Conservation (phyloP, 139 green algal species). For the Picochlorum sp. region DNA sequence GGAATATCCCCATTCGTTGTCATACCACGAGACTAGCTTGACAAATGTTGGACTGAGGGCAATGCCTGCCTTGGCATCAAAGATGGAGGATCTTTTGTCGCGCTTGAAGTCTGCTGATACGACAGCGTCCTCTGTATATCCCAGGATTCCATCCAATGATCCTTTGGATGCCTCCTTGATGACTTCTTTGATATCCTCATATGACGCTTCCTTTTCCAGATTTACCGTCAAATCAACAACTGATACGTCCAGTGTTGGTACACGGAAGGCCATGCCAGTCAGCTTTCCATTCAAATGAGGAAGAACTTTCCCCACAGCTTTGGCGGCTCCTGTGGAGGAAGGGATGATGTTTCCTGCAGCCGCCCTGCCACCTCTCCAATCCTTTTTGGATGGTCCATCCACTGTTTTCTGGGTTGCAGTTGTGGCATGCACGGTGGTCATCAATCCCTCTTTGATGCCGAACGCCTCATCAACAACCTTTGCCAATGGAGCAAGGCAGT, state of each 20-base stretch:
- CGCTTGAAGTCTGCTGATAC: constrained; percentile 85
- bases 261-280: constrained; percentile 97
- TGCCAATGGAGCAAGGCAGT: constrained; percentile 92
- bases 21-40: constrained; percentile 95
- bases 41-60: constrained; percentile 79
- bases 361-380: constrained; percentile 89
- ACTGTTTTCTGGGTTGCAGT: constrained; percentile 97
- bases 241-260: constrained; percentile 90
- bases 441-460: constrained; percentile 61
- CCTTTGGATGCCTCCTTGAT: constrained; percentile 71
- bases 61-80: constrained; percentile 88
- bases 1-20: constrained; percentile 89
- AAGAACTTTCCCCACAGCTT: constrained; percentile 86
- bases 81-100: constrained; percentile 72
- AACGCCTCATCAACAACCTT: constrained; percentile 85
- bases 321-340: constrained; percentile 91
- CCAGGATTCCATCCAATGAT: constrained; percentile 76
- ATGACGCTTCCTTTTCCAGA: constrained; percentile 80
- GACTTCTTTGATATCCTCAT: constrained; percentile 84
- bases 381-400: constrained; percentile 91
- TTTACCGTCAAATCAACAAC: constrained; percentile 92
- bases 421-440: constrained; percentile 75
- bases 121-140: constrained; percentile 92
- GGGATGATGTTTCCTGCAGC: constrained; percentile 95
- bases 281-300: constrained; percentile 96